Evolutionary conservation across 1,284 basidiomycete genomes (phyloP).

Genomic region (Apiotrichum porosum): DNA sequence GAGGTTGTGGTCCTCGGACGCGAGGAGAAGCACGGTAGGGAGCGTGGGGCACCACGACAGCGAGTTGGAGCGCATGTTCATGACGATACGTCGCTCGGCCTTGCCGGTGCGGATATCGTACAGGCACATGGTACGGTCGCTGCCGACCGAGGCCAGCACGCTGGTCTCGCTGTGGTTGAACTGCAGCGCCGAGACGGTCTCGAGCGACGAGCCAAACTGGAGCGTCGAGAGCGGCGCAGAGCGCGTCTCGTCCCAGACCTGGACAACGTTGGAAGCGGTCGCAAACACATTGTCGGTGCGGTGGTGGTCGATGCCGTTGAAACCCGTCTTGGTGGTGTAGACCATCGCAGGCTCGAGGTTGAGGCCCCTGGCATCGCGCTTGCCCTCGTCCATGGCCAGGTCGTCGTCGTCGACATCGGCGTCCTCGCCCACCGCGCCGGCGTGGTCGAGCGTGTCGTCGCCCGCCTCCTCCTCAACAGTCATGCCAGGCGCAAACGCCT

Average conservation of each 20-base stretch:
- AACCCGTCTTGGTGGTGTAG: constrained; percentile 75
- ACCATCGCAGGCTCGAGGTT: constrained; percentile 60
- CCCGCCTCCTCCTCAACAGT: constrained; percentile 42
- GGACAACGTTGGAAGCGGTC: constrained; percentile 86
- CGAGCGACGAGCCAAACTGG: constrained; percentile 73
- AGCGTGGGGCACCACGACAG: constrained; percentile 94
- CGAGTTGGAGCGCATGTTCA: constrained; percentile 86
- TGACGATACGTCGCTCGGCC: constrained; percentile 82
- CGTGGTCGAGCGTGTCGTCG: constrained; percentile 36
- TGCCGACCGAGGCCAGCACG: constrained; percentile 87
- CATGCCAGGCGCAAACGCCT: constrained; percentile 42
- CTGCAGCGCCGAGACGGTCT: constrained; percentile 78
- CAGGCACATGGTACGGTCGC: constrained; percentile 88
- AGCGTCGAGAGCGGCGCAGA: constrained; percentile 70
- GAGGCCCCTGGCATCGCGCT: constrained; percentile 34
- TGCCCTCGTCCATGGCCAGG: constrained; percentile 40
- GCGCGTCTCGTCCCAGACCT: constrained; percentile 97
- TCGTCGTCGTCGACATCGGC: constrained; percentile 44
- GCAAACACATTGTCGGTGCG: constrained; percentile 81
- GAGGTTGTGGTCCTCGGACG: constrained; percentile 95
- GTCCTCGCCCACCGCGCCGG: constrained; percentile 43
- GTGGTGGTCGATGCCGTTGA: constrained; percentile 95
- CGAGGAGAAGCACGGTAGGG: constrained; percentile 84
- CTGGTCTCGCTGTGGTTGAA: constrained; percentile 94
- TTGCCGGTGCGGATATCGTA: constrained; percentile 96